Base-by-base conservation (phyloP, 805 yeast genomes). In the Starmerella potacharoeniae region DNA sequence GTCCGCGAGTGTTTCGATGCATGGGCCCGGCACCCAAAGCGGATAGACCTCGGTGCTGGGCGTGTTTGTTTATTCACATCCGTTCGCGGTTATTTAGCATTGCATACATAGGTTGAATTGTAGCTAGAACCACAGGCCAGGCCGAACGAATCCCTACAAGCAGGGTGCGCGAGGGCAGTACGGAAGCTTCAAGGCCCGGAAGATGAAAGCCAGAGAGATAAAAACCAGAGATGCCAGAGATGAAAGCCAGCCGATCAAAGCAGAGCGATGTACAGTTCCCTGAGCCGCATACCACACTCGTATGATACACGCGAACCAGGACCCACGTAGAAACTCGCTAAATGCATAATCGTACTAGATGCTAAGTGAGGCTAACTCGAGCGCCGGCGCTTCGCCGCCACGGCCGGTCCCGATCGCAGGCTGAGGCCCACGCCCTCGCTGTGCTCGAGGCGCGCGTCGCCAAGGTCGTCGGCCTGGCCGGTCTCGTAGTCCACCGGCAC, bases 391-490 rank as follows among this genome's bases (percentile, higher is more conserved):
- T 57, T 57, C 3, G 33, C 29, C 0, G 60, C 57, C n/a, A 49
- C 29, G 10, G 36, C 39, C 6, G 60, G 56, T 6, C 60, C 58
- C 10, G 47, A 33, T 9, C n/a, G 10, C 10, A 29, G 11, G 11
- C 43, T 39, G 16, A 14, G 31, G 41, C 58, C 60, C 35, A 44
- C 33, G 9, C 60, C 60, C 3, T 29, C 14, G 22, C 36, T 44
- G n/a, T 44, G 48, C 22, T 35, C 42, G 14, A 57, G 52, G 30
- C 22, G 37, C 30, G 47, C 52, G 31, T 48, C 55, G 17, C 61
- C 61, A 8, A 58, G 36, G 29, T 58, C 61, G 40, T 58, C 61
- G 22, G 61, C 61, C 11, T 44, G 53, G 37, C 61, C 61, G 7
- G 55, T 37, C 30, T 58, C 61, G 53, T 36, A 56, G n/a, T 58